Base-by-base conservation (phyloP, 1,284 basidiomycete species). In the Trametes versicolor region DNA sequence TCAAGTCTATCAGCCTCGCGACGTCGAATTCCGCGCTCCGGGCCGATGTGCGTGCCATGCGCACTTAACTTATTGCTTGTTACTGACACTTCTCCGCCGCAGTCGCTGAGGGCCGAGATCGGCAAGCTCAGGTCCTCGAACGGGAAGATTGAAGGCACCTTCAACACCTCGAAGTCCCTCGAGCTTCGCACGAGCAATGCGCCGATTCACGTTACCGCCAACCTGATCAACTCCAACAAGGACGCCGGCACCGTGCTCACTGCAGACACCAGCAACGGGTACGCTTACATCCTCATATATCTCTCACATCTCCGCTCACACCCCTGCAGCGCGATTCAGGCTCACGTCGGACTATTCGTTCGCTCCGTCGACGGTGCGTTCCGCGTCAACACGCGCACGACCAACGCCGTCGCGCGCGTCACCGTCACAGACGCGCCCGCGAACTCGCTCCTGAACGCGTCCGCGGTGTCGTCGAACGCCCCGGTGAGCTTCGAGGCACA, bases 91-190 rank as follows among this genome's bases (percentile, higher is more conserved):
- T 23, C 3, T 15, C 6, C 19, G 41, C 6, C 34, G n/a, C 36
- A 70, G 68, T 63, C 62, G 10, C 23, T 71, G n/a, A 36, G 32
- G 2, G 65, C 56, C 0, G 34, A 65, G 23, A 8, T 23, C 15
- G 57, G 54, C 12, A n/a, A 7, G 1, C 15, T 71, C 17, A 23
- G 23, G 17, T 76, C 79, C 1, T 47, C 73, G 1, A 80, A 83
- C 45, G 77, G 76, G 25, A 64, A 70, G 13, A 81, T 87, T 63
- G 64, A 73, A 5, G 87, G 85, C 23, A 73, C 73, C n/a, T 84
- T 81, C 74, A 77, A 77, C 32, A 70, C 74, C 13, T 71, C 75
- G 8, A 74, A 74, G 0, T 69, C 68, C 8, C 76, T 87, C 19
- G 69, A 68, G 2, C 65, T 87, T 27, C 23, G 49, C n/a, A 82